Evolutionary conservation across 805 yeast genomes (phyloP).

Genomic region (Hanseniaspora taiwanica): DNA sequence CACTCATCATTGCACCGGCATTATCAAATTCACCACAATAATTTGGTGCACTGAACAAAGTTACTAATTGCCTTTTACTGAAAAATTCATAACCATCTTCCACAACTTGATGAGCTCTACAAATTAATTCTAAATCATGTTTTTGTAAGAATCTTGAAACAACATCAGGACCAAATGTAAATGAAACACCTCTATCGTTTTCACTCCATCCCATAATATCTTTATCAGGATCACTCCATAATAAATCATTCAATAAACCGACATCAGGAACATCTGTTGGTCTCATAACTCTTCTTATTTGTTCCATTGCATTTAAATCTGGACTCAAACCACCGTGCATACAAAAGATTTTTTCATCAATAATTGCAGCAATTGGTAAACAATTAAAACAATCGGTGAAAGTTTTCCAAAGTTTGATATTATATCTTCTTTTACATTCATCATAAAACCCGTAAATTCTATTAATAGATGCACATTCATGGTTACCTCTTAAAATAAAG

Average conservation of each 20-base stretch:
- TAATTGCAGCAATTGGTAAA: slow-evolving; percentile 95
- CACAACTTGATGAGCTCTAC: slow-evolving; percentile 98
- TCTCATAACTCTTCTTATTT: slow-evolving; percentile 96
- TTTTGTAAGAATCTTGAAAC: slow-evolving; percentile 91
- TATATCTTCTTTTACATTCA: slow-evolving; percentile 96
- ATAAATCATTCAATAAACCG: slow-evolving; percentile 86
- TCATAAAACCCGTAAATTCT: slow-evolving; percentile 97
- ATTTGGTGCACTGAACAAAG: slow-evolving; percentile 93
- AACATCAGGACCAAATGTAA: slow-evolving; percentile 99
- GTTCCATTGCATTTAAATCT: slow-evolving; percentile 95
- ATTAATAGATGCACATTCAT: slow-evolving; percentile 96
- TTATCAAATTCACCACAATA: slow-evolving; percentile 98
- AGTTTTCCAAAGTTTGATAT: slow-evolving; percentile 96
- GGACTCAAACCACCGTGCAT: slow-evolving; percentile 99
- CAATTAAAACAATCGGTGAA: slow-evolving; percentile 98
- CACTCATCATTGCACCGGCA: slow-evolving; percentile 99
- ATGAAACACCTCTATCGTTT: slow-evolving; percentile 97
- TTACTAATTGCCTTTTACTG: slow-evolving; percentile 89
- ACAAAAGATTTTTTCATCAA: slow-evolving; percentile 94
- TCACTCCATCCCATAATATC: slow-evolving; percentile 98
- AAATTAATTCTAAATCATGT: slow-evolving; percentile 95
- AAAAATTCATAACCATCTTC: slow-evolving; percentile 98
- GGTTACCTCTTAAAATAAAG: slow-evolving; percentile 93
- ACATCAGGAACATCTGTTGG: slow-evolving; percentile 99
- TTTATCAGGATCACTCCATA: slow-evolving; percentile 98